phyloP scores from a whole-genome alignment of 345 rosid genomes.

The Boechera stricta region DNA sequence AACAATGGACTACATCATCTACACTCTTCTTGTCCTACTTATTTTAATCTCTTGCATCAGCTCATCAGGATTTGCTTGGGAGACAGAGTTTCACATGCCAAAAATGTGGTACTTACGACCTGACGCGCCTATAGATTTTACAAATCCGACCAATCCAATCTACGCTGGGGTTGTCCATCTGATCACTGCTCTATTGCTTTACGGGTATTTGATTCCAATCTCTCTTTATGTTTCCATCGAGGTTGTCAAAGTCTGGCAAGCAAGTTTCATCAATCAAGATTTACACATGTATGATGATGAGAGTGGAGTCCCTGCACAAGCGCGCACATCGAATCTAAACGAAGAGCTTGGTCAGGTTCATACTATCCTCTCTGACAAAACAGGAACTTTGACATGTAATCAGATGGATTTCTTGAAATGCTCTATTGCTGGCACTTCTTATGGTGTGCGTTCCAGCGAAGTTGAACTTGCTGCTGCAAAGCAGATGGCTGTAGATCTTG shows the following conservation, averaged over 20 bases:
- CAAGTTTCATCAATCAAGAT: conserved; percentile 90
- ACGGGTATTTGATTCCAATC: conserved; percentile 97
- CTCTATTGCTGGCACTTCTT: conserved; percentile 87
- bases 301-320: conserved; percentile 80
- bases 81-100: conserved; percentile 76
- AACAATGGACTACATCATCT: conserved; percentile 92
- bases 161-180: conserved; percentile 80
- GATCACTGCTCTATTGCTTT: conserved; percentile 91
- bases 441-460: conserved; percentile 74
- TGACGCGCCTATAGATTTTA: conserved; percentile 50
- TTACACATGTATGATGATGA: conserved; percentile 86
- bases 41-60: conserved; percentile 73
- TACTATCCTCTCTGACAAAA: conserved; percentile 96
- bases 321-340: conserved; percentile 94
- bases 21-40: conserved; percentile 76
- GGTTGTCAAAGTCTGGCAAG: conserved; percentile 97
- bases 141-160: conserved; percentile 63
- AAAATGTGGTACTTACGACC: conserved; percentile 87
- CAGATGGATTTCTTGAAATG: conserved; percentile 99
- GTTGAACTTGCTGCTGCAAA: conserved; percentile 91
- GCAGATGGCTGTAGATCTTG: conserved; percentile 84
- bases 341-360: conserved; percentile 99
- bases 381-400: conserved; percentile 98
- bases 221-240: conserved; percentile 97
- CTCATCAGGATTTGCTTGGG: conserved; percentile 87